phyloP scores from a whole-genome alignment of 192 early-diverging fungal species.

The Entomortierella lignicola region DNA sequence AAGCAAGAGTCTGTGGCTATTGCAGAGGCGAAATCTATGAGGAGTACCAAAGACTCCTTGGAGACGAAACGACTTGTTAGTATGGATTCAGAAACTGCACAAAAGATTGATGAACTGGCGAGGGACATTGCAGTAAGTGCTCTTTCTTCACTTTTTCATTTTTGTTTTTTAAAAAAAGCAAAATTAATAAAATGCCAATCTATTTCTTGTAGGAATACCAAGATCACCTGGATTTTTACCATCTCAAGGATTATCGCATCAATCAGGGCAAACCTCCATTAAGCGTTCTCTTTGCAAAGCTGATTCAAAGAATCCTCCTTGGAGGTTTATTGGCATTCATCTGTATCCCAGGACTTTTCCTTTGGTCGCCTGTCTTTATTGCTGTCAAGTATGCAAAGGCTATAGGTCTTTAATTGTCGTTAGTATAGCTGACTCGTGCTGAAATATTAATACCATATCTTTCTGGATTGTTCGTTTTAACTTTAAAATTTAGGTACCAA shows the following conservation, averaged over 20 bases:
- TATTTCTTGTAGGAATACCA: constrained; percentile 53
- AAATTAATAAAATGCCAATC: too few relatives aligned
- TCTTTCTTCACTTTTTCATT: not conserved
- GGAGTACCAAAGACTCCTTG: constrained; percentile 11
- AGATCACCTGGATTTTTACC: constrained; percentile 54
- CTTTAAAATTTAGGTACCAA: constrained; percentile 46
- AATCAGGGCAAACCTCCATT: constrained; percentile 33
- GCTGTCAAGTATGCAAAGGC: constrained; percentile 48
- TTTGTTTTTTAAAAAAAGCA: too few relatives aligned
- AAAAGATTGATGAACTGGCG: constrained; percentile 37
- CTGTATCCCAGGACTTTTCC: constrained; percentile 41
- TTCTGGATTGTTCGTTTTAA: too few relatives aligned
- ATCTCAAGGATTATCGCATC: constrained; percentile 56
- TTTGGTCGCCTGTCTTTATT: constrained; percentile 55
- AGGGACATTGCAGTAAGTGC: constrained; percentile 45
- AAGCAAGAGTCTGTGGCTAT: constrained; percentile 1
- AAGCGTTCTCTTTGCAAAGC: constrained; percentile 19
- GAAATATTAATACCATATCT: too few relatives aligned
- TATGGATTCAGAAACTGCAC: constrained; percentile 3
- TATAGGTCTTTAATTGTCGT: too few relatives aligned
- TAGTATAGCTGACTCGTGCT: not conserved
- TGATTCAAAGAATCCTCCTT: constrained; percentile 38
- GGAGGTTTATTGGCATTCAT: constrained; percentile 38
- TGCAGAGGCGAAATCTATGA: not conserved
- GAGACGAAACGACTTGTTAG: constrained; percentile 3